Evolutionary conservation across 2,329 filamentous ascomycete species (phyloP).

Genomic region (Fusarium longipes): DNA sequence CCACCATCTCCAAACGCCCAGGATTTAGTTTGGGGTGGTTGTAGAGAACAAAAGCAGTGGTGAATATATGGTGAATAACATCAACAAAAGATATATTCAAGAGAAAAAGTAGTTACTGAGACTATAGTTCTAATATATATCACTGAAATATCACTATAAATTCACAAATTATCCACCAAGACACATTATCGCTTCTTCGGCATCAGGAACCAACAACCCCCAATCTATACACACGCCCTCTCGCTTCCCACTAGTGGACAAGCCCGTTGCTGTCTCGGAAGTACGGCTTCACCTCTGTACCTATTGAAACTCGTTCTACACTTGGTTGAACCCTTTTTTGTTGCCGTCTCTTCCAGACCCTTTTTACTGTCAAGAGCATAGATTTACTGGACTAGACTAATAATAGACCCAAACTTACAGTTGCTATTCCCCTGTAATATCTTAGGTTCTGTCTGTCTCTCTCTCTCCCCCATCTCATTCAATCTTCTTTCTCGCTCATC

Average conservation of each 20-base stretch:
- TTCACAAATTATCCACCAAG: no score
- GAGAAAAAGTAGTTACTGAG: neutral
- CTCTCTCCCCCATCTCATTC: neutral
- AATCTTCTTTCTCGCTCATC: neutral
- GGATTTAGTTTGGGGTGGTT: conserved; percentile 19
- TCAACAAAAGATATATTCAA: neutral
- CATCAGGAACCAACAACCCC: neutral
- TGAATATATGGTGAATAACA: neutral
- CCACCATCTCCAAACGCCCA: conserved; percentile 39
- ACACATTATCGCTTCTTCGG: conserved; percentile 39
- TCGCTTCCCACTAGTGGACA: conserved; percentile 31
- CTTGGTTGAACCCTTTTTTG: conserved; percentile 7
- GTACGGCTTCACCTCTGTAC: conserved; percentile 41
- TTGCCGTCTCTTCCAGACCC: conserved; percentile 31
- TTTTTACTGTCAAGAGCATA: neutral
- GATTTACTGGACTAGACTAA: conserved; percentile 1
- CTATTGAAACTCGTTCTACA: conserved; percentile 16
- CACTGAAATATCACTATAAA: no score
- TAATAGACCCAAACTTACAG: conserved; percentile 8
- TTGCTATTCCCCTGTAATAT: neutral
- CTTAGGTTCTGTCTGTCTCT: neutral
- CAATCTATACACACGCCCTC: neutral
- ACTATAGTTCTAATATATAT: no score
- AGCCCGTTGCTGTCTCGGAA: conserved; percentile 44
- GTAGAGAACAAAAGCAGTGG: neutral